A percentile compares a stretch with the other conserved stretches of the same genome.
Evolutionary conservation across 2,329 filamentous ascomycete genomes (phyloP).

Genomic region (Trichoderma sp.): DNA sequence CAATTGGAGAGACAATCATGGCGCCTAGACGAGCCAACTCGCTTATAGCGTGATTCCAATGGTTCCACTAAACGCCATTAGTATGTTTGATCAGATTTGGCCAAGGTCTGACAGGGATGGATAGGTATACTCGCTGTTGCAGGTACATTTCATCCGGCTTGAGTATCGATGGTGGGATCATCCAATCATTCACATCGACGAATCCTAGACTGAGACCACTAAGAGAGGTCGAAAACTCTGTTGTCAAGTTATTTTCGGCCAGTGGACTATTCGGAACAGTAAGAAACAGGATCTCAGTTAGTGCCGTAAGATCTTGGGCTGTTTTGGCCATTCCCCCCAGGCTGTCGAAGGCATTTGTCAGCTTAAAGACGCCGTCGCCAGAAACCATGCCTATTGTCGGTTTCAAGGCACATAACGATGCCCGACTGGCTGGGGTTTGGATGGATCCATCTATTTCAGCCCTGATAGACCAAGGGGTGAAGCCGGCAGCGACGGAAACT

Average conservation of each 20-base stretch:
- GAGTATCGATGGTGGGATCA: background rate
- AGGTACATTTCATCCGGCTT: background rate
- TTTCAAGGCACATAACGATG: background rate
- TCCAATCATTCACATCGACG: background rate
- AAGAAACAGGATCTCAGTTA: background rate
- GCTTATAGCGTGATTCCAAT: background rate
- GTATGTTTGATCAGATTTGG: background rate
- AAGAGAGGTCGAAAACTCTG: background rate
- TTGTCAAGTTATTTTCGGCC: background rate
- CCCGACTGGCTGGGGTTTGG: background rate
- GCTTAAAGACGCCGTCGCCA: background rate
- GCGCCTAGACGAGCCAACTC: background rate
- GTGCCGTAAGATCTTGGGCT: background rate
- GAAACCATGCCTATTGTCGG: background rate
- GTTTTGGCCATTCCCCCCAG: background rate
- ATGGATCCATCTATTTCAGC: background rate
- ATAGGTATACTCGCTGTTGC: background rate
- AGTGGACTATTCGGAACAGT: background rate
- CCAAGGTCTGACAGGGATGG: background rate
- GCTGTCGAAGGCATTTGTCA: background rate
- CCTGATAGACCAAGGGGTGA: background rate
- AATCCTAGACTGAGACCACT: background rate
- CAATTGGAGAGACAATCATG: background rate
- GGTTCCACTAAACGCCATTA: background rate
- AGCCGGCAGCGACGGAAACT: background rate